These are phyloP conservation scores for Penicillium janthinellum DNA, from an alignment of 2,329 filamentous ascomycete genomes.

Conservation along the genomic window DNA sequence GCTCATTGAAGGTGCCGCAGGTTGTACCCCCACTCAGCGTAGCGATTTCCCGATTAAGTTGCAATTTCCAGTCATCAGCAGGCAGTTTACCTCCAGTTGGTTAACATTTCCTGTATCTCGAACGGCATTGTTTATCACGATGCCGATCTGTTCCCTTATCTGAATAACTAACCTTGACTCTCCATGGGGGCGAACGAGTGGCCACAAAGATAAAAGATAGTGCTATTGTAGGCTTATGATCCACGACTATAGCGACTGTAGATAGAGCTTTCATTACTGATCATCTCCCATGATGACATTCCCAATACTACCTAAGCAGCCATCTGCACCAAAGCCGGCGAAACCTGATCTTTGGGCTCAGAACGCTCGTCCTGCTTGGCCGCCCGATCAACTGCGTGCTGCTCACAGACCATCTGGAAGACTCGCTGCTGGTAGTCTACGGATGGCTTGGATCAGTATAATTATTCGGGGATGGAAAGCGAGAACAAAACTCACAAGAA, in stretches of 20 bases:
- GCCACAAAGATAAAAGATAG: neutral
- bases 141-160: neutral
- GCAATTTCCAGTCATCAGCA: constrained; percentile 23
- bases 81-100: neutral
- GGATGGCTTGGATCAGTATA: constrained; percentile 11
- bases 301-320: constrained; percentile 14
- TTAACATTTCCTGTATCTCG: neutral
- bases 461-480: constrained; percentile 12
- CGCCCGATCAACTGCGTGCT: constrained; percentile 43
- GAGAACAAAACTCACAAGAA: constrained; percentile 43
- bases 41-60: constrained; percentile 28
- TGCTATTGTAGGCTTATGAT: too few relatives aligned
- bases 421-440: constrained; percentile 52
- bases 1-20: constrained; percentile 6
- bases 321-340: constrained; percentile 14
- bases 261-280: neutral
- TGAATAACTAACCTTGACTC: neutral
- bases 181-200: neutral
- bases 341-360: constrained; percentile 9
- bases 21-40: constrained; percentile 8
- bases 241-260: neutral
- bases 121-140: neutral
- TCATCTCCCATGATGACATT: neutral
- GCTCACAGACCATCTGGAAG: constrained; percentile 48
- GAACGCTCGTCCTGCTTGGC: constrained; percentile 4